Evolutionary conservation across 1,284 basidiomycete genomes (phyloP), one percentile per base, ranked within the genome.

Genomic region (Irpex rosettiformis): DNA sequence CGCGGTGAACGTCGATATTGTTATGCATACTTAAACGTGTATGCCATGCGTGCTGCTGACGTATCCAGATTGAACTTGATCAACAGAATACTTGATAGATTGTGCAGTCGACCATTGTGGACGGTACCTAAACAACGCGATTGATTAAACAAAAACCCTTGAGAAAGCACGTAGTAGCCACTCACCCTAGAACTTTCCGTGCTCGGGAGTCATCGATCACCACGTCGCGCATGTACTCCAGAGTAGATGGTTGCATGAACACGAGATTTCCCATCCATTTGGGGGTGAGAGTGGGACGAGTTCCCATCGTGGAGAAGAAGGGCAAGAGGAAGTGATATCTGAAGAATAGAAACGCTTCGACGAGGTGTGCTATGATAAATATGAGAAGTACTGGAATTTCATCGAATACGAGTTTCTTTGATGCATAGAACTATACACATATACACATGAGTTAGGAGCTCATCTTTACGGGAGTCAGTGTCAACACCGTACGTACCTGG

Each of bases 171-270:
- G 33, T 16, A 2, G 33, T 16, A 37, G 33, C 0, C 2, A 28
- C 48, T 13, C 27, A 51, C 48, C 48, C 24, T 4, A 51, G 24
- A 6, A 51, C 48, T 18, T 51, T 7, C 25, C 48, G 7, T 28
- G 48, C 48, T 8, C 48, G 22, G 22, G 48, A 51, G 25, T 51
- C 48, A n/a, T 51, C 48, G 11, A 51, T 51, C 11, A 51, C 48
- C 24, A 27, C 48, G 18, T 51, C 48, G 21, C 48, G 48, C 48
- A 51, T 51, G 48, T 51, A 51, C 25, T 51, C 48, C 21, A 51
- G 48, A 3, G 48, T 51, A n/a, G 24, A 11, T 4, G 48, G 48
- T n/a, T 51, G 48, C 24, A 51, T 10, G 13, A 51, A 51, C 24
- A 51, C 22, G 3, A 22, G 22, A 8, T 22, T 22, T 7, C 48